These are phyloP conservation scores for Oryza nivara DNA, from an alignment of 176 grass and related monocot species.

Conservation along the genomic window DNA sequence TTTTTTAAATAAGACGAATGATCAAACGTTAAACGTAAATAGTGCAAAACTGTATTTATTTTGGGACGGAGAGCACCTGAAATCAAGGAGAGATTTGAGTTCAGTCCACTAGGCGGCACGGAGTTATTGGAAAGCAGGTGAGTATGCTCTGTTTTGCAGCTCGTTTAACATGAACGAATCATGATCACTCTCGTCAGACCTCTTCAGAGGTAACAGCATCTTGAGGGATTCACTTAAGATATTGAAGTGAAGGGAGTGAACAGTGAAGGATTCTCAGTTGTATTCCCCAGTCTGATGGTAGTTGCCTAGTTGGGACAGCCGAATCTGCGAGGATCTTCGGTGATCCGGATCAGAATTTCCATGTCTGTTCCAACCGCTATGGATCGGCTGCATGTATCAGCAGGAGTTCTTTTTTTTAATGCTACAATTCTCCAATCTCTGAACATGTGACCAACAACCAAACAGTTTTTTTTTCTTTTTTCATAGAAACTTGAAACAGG, in stretches of 20 bases:
- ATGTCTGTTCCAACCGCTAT: not conserved
- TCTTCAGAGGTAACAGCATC: slow-evolving; percentile 5
- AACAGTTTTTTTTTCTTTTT: not conserved
- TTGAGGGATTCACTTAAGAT: not conserved
- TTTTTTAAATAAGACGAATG: too few relatives aligned
- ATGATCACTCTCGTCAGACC: slow-evolving; percentile 14
- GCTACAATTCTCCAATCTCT: not conserved
- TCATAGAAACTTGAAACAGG: not conserved
- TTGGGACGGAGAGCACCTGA: not conserved
- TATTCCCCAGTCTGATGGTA: not conserved
- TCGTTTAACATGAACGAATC: slow-evolving; percentile 24
- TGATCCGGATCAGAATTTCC: slow-evolving; percentile 10
- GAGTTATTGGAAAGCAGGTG: slow-evolving; percentile 14
- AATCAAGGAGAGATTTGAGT: not conserved
- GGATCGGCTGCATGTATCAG: not conserved
- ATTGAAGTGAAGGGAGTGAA: not conserved
- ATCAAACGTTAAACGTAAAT: too few relatives aligned
- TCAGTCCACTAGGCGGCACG: slow-evolving; percentile 3
- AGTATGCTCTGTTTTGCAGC: not conserved
- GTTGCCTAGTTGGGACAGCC: not conserved
- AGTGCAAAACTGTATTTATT: too few relatives aligned
- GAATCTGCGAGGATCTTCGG: slow-evolving; percentile 35
- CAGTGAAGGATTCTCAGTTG: not conserved
- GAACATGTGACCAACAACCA: not conserved
- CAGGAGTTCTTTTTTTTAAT: not conserved